phyloP scores from a whole-genome alignment of 257 asterid species.

The Nicotiana benthamiana region DNA sequence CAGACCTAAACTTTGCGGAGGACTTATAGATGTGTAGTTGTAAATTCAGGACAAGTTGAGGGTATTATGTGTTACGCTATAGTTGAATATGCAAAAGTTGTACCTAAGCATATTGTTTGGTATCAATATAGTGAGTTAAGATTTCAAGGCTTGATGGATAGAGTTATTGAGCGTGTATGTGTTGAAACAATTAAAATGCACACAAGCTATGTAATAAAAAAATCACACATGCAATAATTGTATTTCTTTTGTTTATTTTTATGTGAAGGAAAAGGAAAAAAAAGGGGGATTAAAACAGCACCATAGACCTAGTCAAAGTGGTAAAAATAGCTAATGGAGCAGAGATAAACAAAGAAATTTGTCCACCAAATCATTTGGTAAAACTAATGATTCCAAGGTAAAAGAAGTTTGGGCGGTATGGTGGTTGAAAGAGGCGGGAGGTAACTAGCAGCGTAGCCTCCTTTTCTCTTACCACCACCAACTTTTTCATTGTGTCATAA shows the following conservation, averaged over 20 bases:
- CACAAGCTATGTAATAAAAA: no score
- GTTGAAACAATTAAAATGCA: no score
- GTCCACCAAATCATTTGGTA: not conserved
- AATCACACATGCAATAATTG: not conserved
- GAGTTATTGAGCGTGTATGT: no score
- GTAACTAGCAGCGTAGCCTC: not conserved
- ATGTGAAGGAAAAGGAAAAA: no score
- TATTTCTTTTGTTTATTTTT: no score
- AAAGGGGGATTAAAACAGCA: not conserved
- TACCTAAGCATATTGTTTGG: rapidly evolving
- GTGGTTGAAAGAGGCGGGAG: constrained; percentile 4
- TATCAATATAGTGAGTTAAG: not conserved
- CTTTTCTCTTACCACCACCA: not conserved
- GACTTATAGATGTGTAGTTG: not conserved
- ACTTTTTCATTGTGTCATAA: not conserved
- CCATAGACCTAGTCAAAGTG: not conserved
- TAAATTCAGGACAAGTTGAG: not conserved
- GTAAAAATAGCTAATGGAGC: not conserved
- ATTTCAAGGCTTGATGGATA: no score
- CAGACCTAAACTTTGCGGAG: not conserved
- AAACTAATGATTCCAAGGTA: not conserved
- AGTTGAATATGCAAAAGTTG: not conserved
- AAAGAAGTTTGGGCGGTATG: not conserved
- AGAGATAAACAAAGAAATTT: not conserved
- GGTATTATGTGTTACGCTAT: not conserved